Conservation (phyloP, 2,329 filamentous ascomycete genomes). For the Macrophomina phaseolina region DNA sequence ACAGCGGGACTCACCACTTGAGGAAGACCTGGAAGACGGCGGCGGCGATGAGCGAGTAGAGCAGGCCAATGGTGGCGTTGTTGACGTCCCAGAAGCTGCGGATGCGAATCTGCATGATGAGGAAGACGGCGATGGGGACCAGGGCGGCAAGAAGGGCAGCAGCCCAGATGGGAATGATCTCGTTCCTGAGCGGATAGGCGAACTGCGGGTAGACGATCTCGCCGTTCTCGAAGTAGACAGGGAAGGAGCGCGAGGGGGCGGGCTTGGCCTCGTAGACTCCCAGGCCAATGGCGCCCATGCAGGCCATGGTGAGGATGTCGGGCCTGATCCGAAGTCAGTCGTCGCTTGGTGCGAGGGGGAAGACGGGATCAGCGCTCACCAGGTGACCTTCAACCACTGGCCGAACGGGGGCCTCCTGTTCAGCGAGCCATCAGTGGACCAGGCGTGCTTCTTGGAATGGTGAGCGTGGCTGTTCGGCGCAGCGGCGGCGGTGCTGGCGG, state of each 20-base stretch:
- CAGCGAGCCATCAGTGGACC: conserved; percentile 1
- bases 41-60: conserved; percentile 72
- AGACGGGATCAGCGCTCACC: conserved; percentile 36
- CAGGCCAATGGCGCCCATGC: conserved; percentile 69
- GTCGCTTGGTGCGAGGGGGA: background rate
- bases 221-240: conserved; percentile 69
- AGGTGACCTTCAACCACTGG: conserved; percentile 72
- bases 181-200: conserved; percentile 70
- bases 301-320: conserved; percentile 70
- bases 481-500: conserved; percentile 39
- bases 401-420: conserved; percentile 63
- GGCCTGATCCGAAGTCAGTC: conserved; percentile 40
- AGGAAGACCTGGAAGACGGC: conserved; percentile 79
- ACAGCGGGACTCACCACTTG: conserved; percentile 54
- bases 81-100: conserved; percentile 62
- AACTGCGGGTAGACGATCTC: conserved; percentile 74
- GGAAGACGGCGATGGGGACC: conserved; percentile 69
- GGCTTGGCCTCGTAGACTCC: conserved; percentile 72
- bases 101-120: conserved; percentile 70
- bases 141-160: conserved; percentile 70
- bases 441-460: background rate
- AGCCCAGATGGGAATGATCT: conserved; percentile 72
- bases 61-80: conserved; percentile 71
- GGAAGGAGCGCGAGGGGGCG: conserved; percentile 71
- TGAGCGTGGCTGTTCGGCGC: conserved; percentile 30